A percentile compares a stretch with the other conserved stretches of the same genome.
phyloP scores from a whole-genome alignment of 768 basidiomycete species.

The Lactarius psammicola region DNA sequence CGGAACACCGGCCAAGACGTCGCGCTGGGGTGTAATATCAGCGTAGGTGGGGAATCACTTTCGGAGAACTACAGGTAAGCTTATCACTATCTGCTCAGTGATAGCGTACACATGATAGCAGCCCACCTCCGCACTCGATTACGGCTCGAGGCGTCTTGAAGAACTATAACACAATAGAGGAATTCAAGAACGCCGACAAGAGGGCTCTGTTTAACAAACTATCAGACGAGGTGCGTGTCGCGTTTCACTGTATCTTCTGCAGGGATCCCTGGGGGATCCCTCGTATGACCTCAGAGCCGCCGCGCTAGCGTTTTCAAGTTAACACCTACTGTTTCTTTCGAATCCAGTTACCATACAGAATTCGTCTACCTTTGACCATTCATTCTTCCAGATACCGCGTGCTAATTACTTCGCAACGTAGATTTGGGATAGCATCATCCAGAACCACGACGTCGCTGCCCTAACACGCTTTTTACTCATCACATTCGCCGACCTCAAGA shows the following conservation, averaged over 20 bases:
- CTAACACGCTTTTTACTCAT: conserved; percentile 84
- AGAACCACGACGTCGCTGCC: conserved; percentile 50
- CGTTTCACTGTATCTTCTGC: background rate
- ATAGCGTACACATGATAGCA: conserved; percentile 30
- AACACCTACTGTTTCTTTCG: background rate
- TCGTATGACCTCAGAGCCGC: background rate
- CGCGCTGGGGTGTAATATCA: conserved; percentile 65
- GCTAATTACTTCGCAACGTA: conserved; percentile 32
- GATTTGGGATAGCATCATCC: conserved; percentile 67
- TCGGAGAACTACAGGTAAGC: conserved; percentile 45
- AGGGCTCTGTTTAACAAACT: conserved; percentile 75
- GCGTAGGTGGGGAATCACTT: conserved; percentile 66
- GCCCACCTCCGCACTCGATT: conserved; percentile 50
- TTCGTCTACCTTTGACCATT: too few relatives aligned
- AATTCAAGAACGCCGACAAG: conserved; percentile 90
- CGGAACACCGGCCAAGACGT: conserved; percentile 73
- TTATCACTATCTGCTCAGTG: conserved; percentile 16
- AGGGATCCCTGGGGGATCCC: background rate
- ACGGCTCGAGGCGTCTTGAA: conserved; percentile 67
- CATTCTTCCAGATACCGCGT: background rate
- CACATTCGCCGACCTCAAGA: conserved; percentile 96
- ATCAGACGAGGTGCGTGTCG: conserved; percentile 58
- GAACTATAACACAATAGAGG: conserved; percentile 97
- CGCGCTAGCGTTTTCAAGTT: background rate
- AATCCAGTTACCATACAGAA: background rate